Conservation (phyloP, 164 flowering plant genomes). For the Vitis cinerea region DNA sequence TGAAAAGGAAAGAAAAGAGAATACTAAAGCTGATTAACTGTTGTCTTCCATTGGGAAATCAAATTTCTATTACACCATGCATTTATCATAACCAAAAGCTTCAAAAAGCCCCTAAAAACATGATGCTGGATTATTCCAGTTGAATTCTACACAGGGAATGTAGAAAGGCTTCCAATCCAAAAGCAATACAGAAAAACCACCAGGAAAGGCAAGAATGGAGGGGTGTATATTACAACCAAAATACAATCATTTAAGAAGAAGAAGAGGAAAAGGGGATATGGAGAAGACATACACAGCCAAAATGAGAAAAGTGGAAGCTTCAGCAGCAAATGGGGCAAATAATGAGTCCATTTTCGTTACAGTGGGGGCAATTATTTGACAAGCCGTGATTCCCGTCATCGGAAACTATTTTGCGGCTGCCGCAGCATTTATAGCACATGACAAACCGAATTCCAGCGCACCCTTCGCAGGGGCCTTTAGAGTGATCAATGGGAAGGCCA, state of each 20-base stretch:
- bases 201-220: neutral
- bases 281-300: neutral
- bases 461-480: conserved; percentile 23
- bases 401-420: conserved; percentile 28
- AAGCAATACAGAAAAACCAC: neutral
- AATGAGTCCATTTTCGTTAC: conserved; percentile 56
- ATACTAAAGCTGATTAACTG: too few relatives aligned
- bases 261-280: neutral
- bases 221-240: too few relatives aligned
- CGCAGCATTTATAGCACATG: conserved; percentile 41
- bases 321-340: conserved; percentile 41
- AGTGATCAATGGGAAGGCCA: conserved; percentile 29
- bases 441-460: conserved; percentile 45
- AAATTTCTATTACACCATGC: too few relatives aligned
- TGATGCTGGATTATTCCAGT: too few relatives aligned
- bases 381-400: conserved; percentile 12
- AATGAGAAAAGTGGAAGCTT: neutral
- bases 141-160: neutral
- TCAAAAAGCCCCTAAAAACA: too few relatives aligned
- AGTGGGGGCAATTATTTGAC: conserved; percentile 21
- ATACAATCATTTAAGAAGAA: neutral
- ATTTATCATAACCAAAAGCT: too few relatives aligned
- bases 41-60: too few relatives aligned
- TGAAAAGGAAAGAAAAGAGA: too few relatives aligned
- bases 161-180: neutral